Base-by-base conservation (phyloP, 208 protist species). In the Crithidia fasciculata region DNA sequence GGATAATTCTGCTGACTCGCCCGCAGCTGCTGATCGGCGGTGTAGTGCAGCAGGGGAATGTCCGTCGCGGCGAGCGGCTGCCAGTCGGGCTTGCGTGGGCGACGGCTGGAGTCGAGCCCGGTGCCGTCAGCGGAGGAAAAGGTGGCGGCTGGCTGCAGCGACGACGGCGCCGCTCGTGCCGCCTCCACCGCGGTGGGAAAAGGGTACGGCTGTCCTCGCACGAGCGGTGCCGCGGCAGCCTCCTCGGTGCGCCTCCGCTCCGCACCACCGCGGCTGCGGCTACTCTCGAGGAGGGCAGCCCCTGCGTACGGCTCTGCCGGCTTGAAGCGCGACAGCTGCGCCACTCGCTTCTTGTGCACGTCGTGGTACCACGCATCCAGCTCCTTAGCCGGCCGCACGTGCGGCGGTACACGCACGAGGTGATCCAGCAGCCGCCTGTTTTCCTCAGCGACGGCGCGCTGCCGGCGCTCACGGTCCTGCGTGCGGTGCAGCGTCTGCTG, bases 51-150 rank as follows among this genome's bases (percentile, higher is more conserved):
- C 19, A 90, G 68, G 3, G 77, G 81, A 19, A 86, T 71, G 57
- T 93, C 88, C 5, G 83, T 80, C 8, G 78, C 80, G 9, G 88
- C 74, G 66, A 93, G 74, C 52, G 64, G 60, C 68, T 90, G 84
- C 88, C 88, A 93, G n/a, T 71, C 69, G 12, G 87, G 82, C 18
- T 76, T 80, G 12, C n/a, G 45, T 54, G 55, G 44, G 0, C 2
- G 18, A 0, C 54, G 47, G 16, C 8, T 10, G 40, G 13, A 28
- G 45, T 8, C 12, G 45, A 13, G 12, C 7, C 12, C 45, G 45
- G 9, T 49, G 45, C 70, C 66, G 15, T 70, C 73, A 59, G 84
- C 85, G 37, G 65, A 61, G 12, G 76, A 77, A 0, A 76, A 75
- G 41, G 71, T 49, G 39, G 81, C 63, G 2, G 73, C 74, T 0